phyloP scores from a whole-genome alignment of 805 yeast genomes.

The Saccharomycopsis sp. region DNA sequence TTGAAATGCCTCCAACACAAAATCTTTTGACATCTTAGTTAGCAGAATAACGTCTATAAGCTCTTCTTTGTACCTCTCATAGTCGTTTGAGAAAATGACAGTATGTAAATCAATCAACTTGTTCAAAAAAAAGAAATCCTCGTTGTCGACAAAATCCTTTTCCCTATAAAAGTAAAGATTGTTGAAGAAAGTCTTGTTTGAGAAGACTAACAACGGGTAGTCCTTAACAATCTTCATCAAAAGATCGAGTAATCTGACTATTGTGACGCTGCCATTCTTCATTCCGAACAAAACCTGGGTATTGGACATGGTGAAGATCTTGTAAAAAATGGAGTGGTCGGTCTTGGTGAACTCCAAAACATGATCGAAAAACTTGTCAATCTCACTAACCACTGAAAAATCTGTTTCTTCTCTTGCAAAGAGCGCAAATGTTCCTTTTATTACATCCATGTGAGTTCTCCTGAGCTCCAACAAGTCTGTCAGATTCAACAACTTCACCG shows the following conservation, averaged over 20 bases:
- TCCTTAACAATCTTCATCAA: background rate
- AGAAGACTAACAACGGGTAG: background rate
- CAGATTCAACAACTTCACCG: constrained; percentile 1
- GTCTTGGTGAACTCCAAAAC: background rate
- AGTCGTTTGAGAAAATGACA: constrained; percentile 1
- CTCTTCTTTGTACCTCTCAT: background rate
- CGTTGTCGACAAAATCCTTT: background rate
- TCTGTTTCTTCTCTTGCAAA: constrained; percentile 1
- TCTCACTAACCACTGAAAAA: constrained; percentile 1
- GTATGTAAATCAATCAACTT: constrained; percentile 6
- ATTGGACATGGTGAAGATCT: background rate
- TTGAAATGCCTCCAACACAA: background rate
- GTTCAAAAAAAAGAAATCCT: constrained; percentile 6
- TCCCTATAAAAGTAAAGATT: constrained; percentile 6
- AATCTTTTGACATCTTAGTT: background rate
- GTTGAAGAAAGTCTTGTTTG: background rate
- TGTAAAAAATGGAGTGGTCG: constrained; percentile 1
- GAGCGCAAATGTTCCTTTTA: background rate
- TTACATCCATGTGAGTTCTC: background rate
- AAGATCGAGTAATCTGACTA: constrained; percentile 4
- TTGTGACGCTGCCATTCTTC: background rate
- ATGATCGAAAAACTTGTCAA: constrained; percentile 12
- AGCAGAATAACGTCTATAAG: background rate
- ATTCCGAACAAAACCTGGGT: constrained; percentile 1
- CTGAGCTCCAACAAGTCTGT: constrained; percentile 3